phyloP scores from a whole-genome alignment of 305 asterid genomes.

The Fraxinus xanthoxyloides region DNA sequence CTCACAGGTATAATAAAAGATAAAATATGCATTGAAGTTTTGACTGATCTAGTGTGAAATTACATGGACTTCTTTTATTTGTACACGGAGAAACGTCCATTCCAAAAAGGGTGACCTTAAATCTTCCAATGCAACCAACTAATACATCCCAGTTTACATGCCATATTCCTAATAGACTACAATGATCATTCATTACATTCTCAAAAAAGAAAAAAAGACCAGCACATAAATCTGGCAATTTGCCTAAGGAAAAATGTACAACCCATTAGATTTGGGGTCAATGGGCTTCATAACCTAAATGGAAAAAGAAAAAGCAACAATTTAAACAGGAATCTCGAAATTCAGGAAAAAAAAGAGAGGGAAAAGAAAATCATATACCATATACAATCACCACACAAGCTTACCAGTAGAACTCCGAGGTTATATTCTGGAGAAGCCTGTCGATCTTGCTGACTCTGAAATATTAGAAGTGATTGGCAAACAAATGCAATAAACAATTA shows the following conservation, averaged over 20 bases:
- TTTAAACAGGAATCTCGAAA: background rate
- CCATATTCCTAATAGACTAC: background rate
- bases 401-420: conserved; percentile 87
- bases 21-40: background rate
- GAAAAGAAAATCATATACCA: background rate
- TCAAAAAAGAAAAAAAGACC: background rate
- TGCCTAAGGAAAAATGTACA: background rate
- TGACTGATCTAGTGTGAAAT: background rate
- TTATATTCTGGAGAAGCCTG: conserved; percentile 73
- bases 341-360: background rate
- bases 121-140: background rate
- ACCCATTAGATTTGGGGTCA: background rate
- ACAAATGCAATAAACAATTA: background rate
- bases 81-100: background rate
- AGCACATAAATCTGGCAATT: background rate
- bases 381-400: conserved; percentile 1
- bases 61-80: background rate
- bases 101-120: background rate
- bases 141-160: background rate
- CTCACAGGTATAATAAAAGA: background rate
- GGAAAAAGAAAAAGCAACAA: background rate
- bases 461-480: conserved; percentile 14
- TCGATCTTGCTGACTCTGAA: conserved; percentile 47
- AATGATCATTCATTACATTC: background rate
- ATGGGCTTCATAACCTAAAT: background rate